phyloP scores from a whole-genome alignment of 371 early-diverging fungal genomes.

The Mycotypha africana region DNA sequence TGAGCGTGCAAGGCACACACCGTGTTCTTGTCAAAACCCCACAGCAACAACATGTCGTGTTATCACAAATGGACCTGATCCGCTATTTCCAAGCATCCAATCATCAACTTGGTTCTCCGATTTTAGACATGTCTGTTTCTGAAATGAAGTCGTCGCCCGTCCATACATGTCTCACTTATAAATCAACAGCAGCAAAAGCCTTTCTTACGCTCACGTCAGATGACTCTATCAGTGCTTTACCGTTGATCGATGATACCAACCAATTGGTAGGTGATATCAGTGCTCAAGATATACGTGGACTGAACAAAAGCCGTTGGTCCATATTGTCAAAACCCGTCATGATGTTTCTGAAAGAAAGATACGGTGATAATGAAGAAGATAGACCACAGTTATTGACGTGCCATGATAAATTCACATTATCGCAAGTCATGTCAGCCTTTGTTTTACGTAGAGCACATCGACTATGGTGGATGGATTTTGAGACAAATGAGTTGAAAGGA shows the following conservation, averaged over 20 bases:
- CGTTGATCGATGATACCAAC: slow-evolving; percentile 43
- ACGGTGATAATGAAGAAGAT: slow-evolving; percentile 43
- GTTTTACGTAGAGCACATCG: slow-evolving; percentile 48
- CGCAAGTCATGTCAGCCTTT: slow-evolving; percentile 53
- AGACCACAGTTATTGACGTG: too few species aligned
- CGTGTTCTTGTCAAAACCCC: slow-evolving; percentile 53
- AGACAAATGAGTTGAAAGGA: slow-evolving; percentile 43
- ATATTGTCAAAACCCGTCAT: slow-evolving; percentile 38
- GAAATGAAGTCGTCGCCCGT: slow-evolving; percentile 13
- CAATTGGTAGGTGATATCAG: slow-evolving; percentile 52
- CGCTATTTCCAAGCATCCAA: slow-evolving; percentile 51
- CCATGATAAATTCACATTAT: slow-evolving; percentile 48
- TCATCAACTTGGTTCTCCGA: slow-evolving; percentile 44
- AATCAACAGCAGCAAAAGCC: slow-evolving; percentile 46
- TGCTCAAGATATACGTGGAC: slow-evolving; percentile 56
- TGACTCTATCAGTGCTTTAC: slow-evolving; percentile 38
- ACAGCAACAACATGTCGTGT: slow-evolving; percentile 30
- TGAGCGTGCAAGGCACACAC: slow-evolving; percentile 42
- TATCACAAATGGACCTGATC: slow-evolving; percentile 59
- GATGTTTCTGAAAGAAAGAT: slow-evolving; percentile 38
- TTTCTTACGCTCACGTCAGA: slow-evolving; percentile 44
- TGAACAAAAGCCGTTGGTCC: slow-evolving; percentile 46
- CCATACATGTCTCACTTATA: slow-evolving; percentile 27
- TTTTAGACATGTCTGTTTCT: slow-evolving; percentile 43
- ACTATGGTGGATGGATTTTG: slow-evolving; percentile 52